phyloP scores from a whole-genome alignment of 2,329 filamentous ascomycete genomes.

The Tolypocladium ovalisporum region DNA sequence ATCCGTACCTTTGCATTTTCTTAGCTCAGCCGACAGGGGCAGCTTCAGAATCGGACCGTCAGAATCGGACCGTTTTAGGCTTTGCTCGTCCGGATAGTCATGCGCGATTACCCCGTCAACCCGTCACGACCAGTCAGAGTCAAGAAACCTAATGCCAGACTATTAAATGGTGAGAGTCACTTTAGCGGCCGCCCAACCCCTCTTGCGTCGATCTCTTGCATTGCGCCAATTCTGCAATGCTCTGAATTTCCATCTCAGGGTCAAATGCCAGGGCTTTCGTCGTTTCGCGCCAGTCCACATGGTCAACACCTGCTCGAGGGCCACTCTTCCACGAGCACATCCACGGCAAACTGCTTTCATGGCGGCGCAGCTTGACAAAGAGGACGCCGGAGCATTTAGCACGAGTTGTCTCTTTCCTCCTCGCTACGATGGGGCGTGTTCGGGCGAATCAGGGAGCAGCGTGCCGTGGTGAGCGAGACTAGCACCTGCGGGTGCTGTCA shows the following conservation, averaged over 20 bases:
- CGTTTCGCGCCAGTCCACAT: neutral
- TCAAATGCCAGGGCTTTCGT: neutral
- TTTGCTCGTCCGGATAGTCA: too few species aligned
- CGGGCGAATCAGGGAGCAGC: neutral
- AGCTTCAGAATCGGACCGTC: neutral
- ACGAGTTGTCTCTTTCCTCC: slow-evolving; percentile 1
- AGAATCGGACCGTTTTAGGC: too few species aligned
- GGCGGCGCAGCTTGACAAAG: neutral
- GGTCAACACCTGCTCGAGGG: neutral
- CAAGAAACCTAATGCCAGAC: neutral
- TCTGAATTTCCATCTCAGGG: neutral
- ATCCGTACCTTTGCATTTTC: too few species aligned
- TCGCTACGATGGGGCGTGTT: too few species aligned
- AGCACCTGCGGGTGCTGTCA: neutral
- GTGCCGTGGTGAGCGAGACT: neutral
- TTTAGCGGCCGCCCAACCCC: neutral
- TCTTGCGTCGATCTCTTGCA: neutral
- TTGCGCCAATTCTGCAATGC: neutral
- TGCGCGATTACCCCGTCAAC: neutral
- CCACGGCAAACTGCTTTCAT: neutral
- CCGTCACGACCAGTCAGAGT: neutral
- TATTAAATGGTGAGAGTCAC: neutral
- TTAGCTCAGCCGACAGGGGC: neutral
- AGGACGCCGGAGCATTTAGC: neutral
- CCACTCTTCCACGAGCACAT: neutral